A percentile compares a stretch with the other conserved stretches of the same genome.
phyloP scores from a whole-genome alignment of 192 early-diverging fungal genomes.

The Phlyctochytrium planicorne region DNA sequence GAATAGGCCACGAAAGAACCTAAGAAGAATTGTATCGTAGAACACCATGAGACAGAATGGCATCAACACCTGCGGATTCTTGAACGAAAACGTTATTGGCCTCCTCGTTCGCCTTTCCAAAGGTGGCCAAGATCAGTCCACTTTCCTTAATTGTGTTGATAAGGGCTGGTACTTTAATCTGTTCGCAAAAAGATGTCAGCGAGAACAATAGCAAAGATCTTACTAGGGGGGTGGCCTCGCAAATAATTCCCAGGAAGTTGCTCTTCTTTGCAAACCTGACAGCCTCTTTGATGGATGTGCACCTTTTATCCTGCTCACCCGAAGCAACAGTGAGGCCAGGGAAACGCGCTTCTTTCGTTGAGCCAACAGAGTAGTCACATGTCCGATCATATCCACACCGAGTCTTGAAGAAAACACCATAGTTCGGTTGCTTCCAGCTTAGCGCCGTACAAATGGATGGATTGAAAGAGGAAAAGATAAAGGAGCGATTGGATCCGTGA shows the following conservation, averaged over 20 bases:
- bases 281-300: constrained; percentile 85
- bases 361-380: too few species aligned
- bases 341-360: constrained; percentile 1
- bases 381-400: constrained; percentile 74
- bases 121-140: constrained; percentile 88
- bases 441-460: constrained; percentile 86
- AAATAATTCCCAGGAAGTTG: constrained; percentile 92
- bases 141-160: constrained; percentile 91
- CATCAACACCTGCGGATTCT: constrained; percentile 85
- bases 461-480: constrained; percentile 92
- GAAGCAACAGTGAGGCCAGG: neutral
- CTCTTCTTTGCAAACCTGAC: constrained; percentile 89
- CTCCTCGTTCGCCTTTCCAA: constrained; percentile 76
- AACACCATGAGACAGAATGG: constrained; percentile 72
- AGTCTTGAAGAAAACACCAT: constrained; percentile 91
- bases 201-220: constrained; percentile 11
- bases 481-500: constrained; percentile 49
- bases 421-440: constrained; percentile 99
- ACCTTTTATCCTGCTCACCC: constrained; percentile 29
- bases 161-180: constrained; percentile 88
- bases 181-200: constrained; percentile 13
- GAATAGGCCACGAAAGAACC: neutral
- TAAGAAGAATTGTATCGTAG: constrained; percentile 44
- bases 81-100: constrained; percentile 67
- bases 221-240: constrained; percentile 86